These are phyloP conservation scores for Fusarium clavum DNA, from an alignment of 2,329 filamentous ascomycete genomes.

Conservation along the genomic window DNA sequence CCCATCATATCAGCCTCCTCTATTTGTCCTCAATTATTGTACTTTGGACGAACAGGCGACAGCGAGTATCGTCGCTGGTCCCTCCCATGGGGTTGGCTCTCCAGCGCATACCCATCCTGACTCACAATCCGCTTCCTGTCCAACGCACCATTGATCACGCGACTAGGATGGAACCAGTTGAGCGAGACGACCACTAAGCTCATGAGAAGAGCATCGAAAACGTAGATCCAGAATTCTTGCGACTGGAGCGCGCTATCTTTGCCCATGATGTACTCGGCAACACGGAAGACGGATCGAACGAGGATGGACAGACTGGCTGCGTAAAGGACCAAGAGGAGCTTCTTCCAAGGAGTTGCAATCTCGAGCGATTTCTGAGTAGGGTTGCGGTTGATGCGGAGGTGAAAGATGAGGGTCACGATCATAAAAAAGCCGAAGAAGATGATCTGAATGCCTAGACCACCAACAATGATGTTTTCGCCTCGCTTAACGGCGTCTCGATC, in stretches of 20 bases:
- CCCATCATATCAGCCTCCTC: not conserved
- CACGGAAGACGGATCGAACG: conserved; percentile 56
- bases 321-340: conserved; percentile 46
- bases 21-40: not conserved
- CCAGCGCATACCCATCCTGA: conserved; percentile 43
- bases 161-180: conserved; percentile 46
- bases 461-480: conserved; percentile 63
- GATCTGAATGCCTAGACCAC: conserved; percentile 66
- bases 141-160: conserved; percentile 38
- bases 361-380: conserved; percentile 35
- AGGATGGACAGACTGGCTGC: conserved; percentile 52
- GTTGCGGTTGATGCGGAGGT: conserved; percentile 48
- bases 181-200: conserved; percentile 42
- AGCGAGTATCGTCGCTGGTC: conserved; percentile 18
- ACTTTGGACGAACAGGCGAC: conserved; percentile 23
- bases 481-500: conserved; percentile 44
- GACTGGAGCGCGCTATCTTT: conserved; percentile 49
- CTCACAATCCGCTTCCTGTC: conserved; percentile 39
- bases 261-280: conserved; percentile 57
- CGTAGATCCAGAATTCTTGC: conserved; percentile 52
- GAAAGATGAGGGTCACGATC: conserved; percentile 59
- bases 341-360: conserved; percentile 49
- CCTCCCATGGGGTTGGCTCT: conserved; percentile 34
- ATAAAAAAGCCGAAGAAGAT: conserved; percentile 67
- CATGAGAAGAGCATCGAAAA: conserved; percentile 56